Conservation (phyloP, 1,284 basidiomycete genomes). For the Leccinum discolor region DNA sequence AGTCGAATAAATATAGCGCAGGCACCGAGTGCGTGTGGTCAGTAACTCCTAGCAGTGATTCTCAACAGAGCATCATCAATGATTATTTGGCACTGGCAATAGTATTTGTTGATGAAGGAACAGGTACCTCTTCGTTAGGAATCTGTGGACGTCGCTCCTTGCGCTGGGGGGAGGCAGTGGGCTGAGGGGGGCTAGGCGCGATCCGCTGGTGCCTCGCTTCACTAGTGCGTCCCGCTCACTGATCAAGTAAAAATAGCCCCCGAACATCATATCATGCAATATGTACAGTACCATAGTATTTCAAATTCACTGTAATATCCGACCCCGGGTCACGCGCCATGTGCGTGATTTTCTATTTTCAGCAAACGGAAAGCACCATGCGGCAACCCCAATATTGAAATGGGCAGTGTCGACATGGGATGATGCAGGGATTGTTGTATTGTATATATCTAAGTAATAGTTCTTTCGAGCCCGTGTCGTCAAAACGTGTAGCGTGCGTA, state of each 20-base stretch:
- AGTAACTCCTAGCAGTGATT: not conserved
- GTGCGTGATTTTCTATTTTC: not conserved
- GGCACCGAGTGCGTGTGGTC: not conserved
- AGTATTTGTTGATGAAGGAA: no score
- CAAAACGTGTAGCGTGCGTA: not conserved
- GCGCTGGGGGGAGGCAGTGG: no score
- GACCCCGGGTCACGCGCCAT: not conserved
- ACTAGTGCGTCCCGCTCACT: not conserved
- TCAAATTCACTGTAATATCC: not conserved
- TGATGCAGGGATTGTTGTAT: not conserved
- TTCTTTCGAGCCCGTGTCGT: not conserved
- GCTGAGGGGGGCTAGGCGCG: no score
- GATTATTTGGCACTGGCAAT: no score
- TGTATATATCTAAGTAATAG: not conserved
- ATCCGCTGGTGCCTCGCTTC: no score
- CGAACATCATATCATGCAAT: not conserved
- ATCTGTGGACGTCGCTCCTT: no score
- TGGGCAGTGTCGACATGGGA: not conserved
- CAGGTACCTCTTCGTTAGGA: no score
- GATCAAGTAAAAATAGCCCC: not conserved
- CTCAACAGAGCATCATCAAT: not conserved
- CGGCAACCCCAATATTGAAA: not conserved
- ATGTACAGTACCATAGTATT: not conserved
- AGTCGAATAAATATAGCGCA: not conserved
- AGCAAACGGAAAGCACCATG: not conserved